Evolutionary conservation across 306 rosid species (phyloP).

Genomic region (Begonia peltatifolia): DNA sequence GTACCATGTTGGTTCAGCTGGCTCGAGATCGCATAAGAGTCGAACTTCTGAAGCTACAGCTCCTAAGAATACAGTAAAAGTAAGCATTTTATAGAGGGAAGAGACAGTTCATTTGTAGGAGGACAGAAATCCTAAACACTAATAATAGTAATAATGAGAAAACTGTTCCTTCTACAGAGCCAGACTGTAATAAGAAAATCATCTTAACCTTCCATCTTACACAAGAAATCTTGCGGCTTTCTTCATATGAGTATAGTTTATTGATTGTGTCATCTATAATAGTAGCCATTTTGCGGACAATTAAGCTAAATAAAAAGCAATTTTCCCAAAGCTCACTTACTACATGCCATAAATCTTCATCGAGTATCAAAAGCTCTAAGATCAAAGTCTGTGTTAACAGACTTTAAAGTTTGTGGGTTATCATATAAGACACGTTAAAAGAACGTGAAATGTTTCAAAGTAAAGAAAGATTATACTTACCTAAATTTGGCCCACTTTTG

Average conservation of each 20-base stretch:
- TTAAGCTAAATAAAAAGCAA: too few species aligned
- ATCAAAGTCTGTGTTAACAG: too few species aligned
- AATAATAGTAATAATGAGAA: neutral
- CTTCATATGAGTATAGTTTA: too few species aligned
- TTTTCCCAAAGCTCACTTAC: too few species aligned
- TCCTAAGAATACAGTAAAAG: constrained; percentile 18
- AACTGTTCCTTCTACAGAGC: neutral
- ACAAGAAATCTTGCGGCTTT: too few species aligned
- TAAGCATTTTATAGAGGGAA: constrained; percentile 3
- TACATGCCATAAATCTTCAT: too few species aligned
- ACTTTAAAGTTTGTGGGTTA: too few species aligned
- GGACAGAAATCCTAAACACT: neutral
- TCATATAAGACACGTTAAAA: neutral
- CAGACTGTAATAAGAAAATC: neutral
- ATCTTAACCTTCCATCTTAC: too few species aligned
- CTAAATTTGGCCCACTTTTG: constrained; percentile 73
- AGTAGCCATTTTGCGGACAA: too few species aligned
- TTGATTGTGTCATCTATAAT: too few species aligned
- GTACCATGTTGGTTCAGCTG: constrained; percentile 72
- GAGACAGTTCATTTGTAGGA: neutral
- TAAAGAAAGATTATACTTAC: constrained; percentile 16
- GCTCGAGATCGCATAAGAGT: constrained; percentile 78
- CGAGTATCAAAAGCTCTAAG: too few species aligned
- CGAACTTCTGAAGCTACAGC: constrained; percentile 69
- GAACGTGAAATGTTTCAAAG: neutral